A percentile compares a stretch with the other conserved stretches of the same genome.
Evolutionary conservation across 169 alveolate genomes (phyloP).

Genomic region (Ichthyophthirius multifiliis): DNA sequence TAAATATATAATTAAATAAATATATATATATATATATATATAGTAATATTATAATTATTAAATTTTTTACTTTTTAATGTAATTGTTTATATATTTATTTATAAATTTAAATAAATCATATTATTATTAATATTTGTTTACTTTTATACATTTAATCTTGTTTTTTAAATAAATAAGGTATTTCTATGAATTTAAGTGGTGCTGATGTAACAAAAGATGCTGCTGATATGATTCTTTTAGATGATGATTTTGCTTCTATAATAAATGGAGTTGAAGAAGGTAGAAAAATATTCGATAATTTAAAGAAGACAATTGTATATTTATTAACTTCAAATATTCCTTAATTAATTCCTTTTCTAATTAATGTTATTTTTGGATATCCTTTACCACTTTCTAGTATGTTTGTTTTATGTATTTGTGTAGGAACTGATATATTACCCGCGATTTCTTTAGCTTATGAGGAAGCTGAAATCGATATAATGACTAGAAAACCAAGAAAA

Average conservation of each 20-base stretch:
- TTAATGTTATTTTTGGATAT: constrained; percentile 23
- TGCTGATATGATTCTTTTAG: constrained; percentile 85
- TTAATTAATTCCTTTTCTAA: constrained; percentile 74
- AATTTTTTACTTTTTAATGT: not conserved
- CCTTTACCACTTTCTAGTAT: constrained; percentile 81
- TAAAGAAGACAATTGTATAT: constrained; percentile 80
- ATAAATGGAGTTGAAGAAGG: constrained; percentile 86
- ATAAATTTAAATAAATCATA: constrained; percentile 42
- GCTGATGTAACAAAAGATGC: constrained; percentile 88
- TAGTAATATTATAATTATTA: constrained; percentile 57
- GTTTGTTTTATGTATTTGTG: constrained; percentile 67
- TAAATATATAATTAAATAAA: constrained; percentile 85
- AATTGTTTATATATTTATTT: not conserved
- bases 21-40: constrained; percentile 82
- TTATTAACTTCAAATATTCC: constrained; percentile 74
- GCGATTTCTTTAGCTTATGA: constrained; percentile 83
- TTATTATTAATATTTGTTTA: no score
- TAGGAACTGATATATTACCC: constrained; percentile 85
- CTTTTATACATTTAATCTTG: not conserved
- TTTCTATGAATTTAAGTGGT: constrained; percentile 84
- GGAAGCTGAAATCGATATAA: constrained; percentile 78
- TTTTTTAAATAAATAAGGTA: constrained; percentile 38
- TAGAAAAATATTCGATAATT: constrained; percentile 81
- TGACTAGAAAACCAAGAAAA: constrained; percentile 75
- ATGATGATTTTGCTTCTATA: constrained; percentile 83